A percentile compares a stretch with the other conserved stretches of the same genome.
These are phyloP conservation scores for Blastobotrys raffinosifermentans DNA, from an alignment of 1,139 yeast genomes.

Conservation along the genomic window DNA sequence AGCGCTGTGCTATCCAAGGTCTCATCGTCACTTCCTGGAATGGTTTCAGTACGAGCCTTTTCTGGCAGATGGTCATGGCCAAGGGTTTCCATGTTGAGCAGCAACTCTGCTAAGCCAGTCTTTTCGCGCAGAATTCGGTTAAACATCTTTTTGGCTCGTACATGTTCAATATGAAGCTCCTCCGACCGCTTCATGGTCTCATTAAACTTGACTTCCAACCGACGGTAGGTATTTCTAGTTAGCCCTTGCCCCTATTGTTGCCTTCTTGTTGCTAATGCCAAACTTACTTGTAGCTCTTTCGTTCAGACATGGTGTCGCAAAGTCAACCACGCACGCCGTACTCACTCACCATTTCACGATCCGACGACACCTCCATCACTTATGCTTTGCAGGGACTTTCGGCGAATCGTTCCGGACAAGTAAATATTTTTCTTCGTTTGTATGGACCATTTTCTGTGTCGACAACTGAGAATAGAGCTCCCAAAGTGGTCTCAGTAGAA, in stretches of 20 bases:
- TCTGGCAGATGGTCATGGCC: constrained; percentile 10
- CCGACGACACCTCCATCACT: no score
- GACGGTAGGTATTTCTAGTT: constrained; percentile 18
- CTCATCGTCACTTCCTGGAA: no score
- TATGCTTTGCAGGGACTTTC: no score
- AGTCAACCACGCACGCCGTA: no score
- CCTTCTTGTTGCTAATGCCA: constrained; percentile 14
- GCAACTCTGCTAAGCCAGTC: constrained; percentile 21
- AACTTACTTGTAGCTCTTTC: constrained; percentile 7
- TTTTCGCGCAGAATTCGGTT: constrained; percentile 24
- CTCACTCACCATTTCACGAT: no score
- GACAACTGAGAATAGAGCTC: constrained; percentile 41
- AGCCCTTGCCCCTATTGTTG: no score
- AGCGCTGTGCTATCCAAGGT: no score
- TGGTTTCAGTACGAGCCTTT: no score
- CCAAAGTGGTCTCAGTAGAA: constrained; percentile 49
- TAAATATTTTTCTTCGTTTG: constrained; percentile 42
- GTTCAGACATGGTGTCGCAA: no score
- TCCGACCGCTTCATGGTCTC: constrained; percentile 22
- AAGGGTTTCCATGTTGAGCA: constrained; percentile 19
- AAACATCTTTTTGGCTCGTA: constrained; percentile 18
- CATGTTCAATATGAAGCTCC: constrained; percentile 19
- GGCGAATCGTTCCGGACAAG: no score
- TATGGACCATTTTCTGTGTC: constrained; percentile 23
- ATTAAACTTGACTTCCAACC: constrained; percentile 22